phyloP scores from a whole-genome alignment of 78 protist species.

The Dictyostelium firmibasis region DNA sequence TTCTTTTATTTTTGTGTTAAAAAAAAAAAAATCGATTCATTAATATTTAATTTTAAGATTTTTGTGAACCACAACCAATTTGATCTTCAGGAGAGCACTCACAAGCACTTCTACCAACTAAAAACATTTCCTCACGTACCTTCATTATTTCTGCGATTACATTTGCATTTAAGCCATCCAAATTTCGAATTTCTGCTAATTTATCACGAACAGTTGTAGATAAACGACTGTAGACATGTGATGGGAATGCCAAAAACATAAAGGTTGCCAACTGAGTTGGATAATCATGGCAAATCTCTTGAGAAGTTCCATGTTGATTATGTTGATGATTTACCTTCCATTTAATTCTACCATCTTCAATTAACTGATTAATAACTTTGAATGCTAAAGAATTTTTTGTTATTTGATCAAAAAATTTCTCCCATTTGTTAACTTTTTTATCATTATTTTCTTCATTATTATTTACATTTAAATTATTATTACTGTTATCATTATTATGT shows the following conservation, averaged over 20 bases:
- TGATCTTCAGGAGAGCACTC: constrained; percentile 8
- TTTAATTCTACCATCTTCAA: background rate
- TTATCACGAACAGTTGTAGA: constrained; percentile 8
- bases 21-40: too few species aligned
- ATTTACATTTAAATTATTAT: background rate
- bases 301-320: background rate
- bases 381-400: background rate
- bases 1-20: background rate
- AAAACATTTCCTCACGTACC: constrained; percentile 61
- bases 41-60: background rate
- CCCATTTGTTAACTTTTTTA: background rate
- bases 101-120: constrained; percentile 23
- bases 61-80: background rate
- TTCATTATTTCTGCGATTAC: constrained; percentile 34
- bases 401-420: constrained; percentile 24
- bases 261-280: constrained; percentile 55
- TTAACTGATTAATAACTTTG: background rate
- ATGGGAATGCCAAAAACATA: constrained; percentile 51
- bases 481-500: background rate
- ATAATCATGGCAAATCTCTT: constrained; percentile 56
- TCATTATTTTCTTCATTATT: background rate
- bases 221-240: background rate
- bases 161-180: constrained; percentile 28
- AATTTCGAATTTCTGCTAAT: constrained; percentile 1
- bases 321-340: constrained; percentile 67